Conservation (phyloP, 768 basidiomycete genomes). For the Termitomyces sp. region DNA sequence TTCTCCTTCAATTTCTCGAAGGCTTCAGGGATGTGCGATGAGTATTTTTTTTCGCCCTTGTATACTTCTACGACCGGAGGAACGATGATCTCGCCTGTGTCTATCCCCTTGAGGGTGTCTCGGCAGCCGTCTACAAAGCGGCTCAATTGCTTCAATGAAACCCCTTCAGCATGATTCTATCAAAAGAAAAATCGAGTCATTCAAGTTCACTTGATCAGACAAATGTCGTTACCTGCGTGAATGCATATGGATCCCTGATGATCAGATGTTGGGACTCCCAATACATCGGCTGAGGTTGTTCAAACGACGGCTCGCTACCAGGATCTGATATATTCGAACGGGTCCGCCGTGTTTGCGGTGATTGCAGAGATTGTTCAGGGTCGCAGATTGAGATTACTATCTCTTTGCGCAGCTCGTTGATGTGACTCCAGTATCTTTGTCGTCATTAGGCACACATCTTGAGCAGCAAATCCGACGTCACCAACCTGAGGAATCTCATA, state of each 20-base stretch:
- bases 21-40: too few species aligned
- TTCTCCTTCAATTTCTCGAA: too few species aligned
- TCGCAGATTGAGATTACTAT: background rate
- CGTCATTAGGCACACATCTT: background rate
- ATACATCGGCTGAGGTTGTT: background rate
- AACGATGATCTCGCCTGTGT: background rate
- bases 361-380: background rate
- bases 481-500: background rate
- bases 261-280: conserved; percentile 15
- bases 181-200: background rate
- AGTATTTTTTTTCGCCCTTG: too few species aligned
- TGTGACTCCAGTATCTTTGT: background rate
- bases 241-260: conserved; percentile 19
- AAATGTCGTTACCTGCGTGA: conserved; percentile 3
- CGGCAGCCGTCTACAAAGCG: background rate
- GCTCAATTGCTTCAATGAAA: background rate
- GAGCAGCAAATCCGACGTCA: background rate
- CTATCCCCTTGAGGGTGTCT: background rate
- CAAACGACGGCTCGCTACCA: background rate
- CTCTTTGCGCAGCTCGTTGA: background rate
- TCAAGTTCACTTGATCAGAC: background rate
- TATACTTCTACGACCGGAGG: too few species aligned
- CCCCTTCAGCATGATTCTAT: conserved; percentile 13
- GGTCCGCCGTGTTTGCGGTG: background rate
- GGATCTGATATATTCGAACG: background rate